Base-by-base conservation (phyloP, 2,329 filamentous ascomycete species). In the Exophiala viscosa region DNA sequence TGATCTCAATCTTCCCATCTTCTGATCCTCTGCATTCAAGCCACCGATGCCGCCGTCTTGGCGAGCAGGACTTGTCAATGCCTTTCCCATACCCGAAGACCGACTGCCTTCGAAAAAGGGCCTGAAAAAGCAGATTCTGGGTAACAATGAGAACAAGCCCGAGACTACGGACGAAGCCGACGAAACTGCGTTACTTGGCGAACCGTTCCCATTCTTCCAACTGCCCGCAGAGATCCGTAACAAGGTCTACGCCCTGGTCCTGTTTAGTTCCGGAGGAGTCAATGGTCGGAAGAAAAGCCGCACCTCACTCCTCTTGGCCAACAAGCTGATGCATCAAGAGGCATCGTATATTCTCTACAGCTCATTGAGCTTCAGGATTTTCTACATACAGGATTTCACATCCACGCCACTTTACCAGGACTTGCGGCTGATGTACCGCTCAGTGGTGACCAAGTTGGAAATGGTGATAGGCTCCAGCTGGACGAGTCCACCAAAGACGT, bases 381-480 rank as follows among this genome's bases (percentile, higher is more conserved):
- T 81, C 59, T 74, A 73, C 1, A 68, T 77, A 20, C 75, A 80
- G 62, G 75, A 77, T 40, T 75, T 75, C 49, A 75, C 67, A 32
- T 64, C 65, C 23, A 63, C 67, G 50, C 72, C 72, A 10, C 68
- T 68, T n/a, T 59, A 84, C 28, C 66, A 74, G 6, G 74, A 76
- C 48, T 67, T 84, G 11, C 71, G 79, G 2, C 66, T 71, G 3
- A 72, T 69, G 49, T 80, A 84, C 67, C 74, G 77, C 23, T 66
- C 70, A 17, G 72, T 70, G 20, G 69, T 85, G 48, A 76, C 73
- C 10, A 75, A 73, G 3, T 63, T 83, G 35, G 80, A 83, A 64
- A 65, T 84, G 55, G 73, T 80, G 3, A 66, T 84, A 3, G 81
- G 82, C 0, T 79, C 79, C 2, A 80, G 80, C 49, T 84, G 81